Evolutionary conservation across 352 stramenopile genomes (phyloP).

Genomic region (Globisporangium spiculum): DNA sequence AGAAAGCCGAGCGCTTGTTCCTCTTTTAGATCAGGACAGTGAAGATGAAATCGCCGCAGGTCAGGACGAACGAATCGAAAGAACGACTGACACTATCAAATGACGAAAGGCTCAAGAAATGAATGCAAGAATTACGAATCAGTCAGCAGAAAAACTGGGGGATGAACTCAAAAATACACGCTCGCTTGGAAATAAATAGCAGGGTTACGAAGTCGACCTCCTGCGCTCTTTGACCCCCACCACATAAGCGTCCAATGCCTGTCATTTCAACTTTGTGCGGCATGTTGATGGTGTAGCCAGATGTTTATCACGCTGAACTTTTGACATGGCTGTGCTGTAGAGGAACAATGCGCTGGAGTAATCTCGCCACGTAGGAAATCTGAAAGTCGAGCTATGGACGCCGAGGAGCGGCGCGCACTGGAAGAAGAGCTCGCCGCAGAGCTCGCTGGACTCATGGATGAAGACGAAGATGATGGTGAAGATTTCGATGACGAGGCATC

Average conservation of each 20-base stretch:
- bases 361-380: too few species aligned
- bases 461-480: background rate
- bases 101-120: background rate
- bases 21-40: constrained; percentile 1
- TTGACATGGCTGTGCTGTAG: background rate
- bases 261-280: background rate
- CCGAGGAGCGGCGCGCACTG: constrained; percentile 42
- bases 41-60: background rate
- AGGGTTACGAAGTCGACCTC: background rate
- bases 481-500: background rate
- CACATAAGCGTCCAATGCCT: background rate
- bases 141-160: background rate
- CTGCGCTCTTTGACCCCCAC: background rate
- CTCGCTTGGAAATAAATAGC: constrained; percentile 11
- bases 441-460: constrained; percentile 25
- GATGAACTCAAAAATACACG: constrained; percentile 7
- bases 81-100: background rate
- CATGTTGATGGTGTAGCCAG: background rate
- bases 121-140: background rate
- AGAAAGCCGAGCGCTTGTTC: constrained; percentile 10
- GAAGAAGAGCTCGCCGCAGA: constrained; percentile 41
- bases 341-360: background rate
- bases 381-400: constrained; percentile 21
- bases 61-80: background rate
- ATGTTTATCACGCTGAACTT: background rate